phyloP scores from a whole-genome alignment of 2,329 filamentous ascomycete genomes.

The Chaetomiaceae sp. region DNA sequence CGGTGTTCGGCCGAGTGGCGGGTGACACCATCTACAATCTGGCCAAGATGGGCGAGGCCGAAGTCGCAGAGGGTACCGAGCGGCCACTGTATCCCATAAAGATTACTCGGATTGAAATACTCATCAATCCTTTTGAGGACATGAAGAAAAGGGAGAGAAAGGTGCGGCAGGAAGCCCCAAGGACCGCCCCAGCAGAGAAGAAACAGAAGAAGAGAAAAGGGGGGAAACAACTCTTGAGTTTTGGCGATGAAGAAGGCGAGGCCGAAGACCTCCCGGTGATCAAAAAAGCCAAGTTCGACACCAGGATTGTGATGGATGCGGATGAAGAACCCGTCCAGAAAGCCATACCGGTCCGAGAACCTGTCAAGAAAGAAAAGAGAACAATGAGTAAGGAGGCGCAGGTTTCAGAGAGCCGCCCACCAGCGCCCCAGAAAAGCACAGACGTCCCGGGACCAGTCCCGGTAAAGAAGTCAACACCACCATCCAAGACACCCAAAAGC shows the following conservation, averaged over 20 bases:
- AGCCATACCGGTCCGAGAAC: constrained; percentile 28
- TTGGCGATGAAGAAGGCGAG: constrained; percentile 66
- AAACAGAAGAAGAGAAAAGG: constrained; percentile 68
- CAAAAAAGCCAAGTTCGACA: constrained; percentile 77
- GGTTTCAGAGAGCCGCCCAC: constrained; percentile 2
- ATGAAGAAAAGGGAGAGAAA: constrained; percentile 67
- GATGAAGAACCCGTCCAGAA: constrained; percentile 39
- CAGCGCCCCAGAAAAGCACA: constrained; percentile 7
- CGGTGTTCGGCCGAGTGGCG: constrained; percentile 84
- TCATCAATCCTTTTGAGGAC: constrained; percentile 78
- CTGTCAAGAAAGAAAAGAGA: constrained; percentile 27
- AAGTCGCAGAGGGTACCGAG: constrained; percentile 73
- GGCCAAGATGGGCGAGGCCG: constrained; percentile 85
- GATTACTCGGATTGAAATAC: constrained; percentile 67
- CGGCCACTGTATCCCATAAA: constrained; percentile 81
- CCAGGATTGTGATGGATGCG: constrained; percentile 62
- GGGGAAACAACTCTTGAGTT: constrained; percentile 73
- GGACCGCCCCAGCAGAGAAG: constrained; percentile 42
- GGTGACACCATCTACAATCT: constrained; percentile 96
- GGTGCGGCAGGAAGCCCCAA: constrained; percentile 46
- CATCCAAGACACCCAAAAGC: constrained; percentile 11
- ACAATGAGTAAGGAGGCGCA: constrained; percentile 7
- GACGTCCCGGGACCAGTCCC: constrained; percentile 12
- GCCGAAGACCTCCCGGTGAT: constrained; percentile 53
- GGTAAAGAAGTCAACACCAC: constrained; percentile 16